phyloP scores from a whole-genome alignment of 116 monocot genomes.

The Papilionanthe hybrid region DNA sequence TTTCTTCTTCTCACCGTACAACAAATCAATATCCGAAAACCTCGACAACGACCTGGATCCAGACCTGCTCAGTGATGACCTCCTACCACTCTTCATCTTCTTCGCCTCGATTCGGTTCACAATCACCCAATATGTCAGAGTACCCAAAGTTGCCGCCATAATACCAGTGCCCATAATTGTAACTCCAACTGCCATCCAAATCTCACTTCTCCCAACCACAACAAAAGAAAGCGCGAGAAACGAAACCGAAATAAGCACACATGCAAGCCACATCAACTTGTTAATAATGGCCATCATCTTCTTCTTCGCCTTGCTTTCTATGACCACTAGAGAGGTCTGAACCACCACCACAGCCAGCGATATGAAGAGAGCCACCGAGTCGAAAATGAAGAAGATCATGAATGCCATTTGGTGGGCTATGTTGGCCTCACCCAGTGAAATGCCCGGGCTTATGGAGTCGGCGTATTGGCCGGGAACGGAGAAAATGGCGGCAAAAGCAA shows the following conservation, averaged over 20 bases:
- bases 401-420: constrained; percentile 51
- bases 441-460: constrained; percentile 31
- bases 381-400: constrained; percentile 83
- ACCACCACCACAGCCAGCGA: constrained; percentile 92
- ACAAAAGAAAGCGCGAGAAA: constrained; percentile 80
- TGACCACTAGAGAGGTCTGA: constrained; percentile 86
- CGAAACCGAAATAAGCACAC: constrained; percentile 66
- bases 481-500: constrained; percentile 92
- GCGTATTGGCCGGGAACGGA: constrained; percentile 82
- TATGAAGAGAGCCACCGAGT: constrained; percentile 79
- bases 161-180: constrained; percentile 66
- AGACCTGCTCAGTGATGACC: constrained; percentile 52
- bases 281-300: constrained; percentile 94
- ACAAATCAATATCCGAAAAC: constrained; percentile 44
- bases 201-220: constrained; percentile 49
- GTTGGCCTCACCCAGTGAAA: constrained; percentile 68
- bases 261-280: constrained; percentile 97
- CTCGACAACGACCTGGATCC: constrained; percentile 37
- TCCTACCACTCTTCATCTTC: constrained; percentile 45
- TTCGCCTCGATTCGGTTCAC: constrained; percentile 56
- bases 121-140: constrained; percentile 76
- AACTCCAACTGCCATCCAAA: constrained; percentile 67
- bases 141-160: constrained; percentile 67
- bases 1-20: constrained; percentile 53
- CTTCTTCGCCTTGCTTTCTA: constrained; percentile 89